phyloP scores from a whole-genome alignment of 2,329 filamentous ascomycete genomes.

The Botrytis fabae region DNA sequence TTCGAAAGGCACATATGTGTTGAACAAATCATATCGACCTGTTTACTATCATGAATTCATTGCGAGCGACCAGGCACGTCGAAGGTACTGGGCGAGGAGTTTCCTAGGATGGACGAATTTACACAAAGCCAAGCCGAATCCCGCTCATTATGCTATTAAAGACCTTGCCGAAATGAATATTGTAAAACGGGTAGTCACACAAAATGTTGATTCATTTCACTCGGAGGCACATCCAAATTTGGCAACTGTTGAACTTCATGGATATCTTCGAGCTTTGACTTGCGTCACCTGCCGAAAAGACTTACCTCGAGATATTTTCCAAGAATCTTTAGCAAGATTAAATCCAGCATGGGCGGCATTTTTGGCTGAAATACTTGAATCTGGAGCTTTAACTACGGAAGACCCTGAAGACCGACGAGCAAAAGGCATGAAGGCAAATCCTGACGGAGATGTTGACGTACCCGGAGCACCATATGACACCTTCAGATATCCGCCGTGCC shows the following conservation, averaged over 20 bases:
- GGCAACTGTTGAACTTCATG: conserved; percentile 83
- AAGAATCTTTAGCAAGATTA: conserved; percentile 69
- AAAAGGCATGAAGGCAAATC: conserved; percentile 78
- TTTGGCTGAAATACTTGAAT: conserved; percentile 67
- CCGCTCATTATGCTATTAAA: conserved; percentile 73
- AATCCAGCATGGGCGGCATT: conserved; percentile 88
- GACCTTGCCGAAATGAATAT: conserved; percentile 71
- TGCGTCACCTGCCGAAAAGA: conserved; percentile 78
- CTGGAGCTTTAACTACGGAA: conserved; percentile 76
- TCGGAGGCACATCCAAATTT: conserved; percentile 70
- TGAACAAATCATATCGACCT: conserved; percentile 86
- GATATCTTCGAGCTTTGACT: conserved; percentile 77
- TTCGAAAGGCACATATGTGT: conserved; percentile 83
- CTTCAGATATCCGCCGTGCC: conserved; percentile 89
- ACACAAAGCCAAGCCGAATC: conserved; percentile 75
- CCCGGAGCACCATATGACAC: conserved; percentile 84
- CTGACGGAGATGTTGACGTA: conserved; percentile 91
- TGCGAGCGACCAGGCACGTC: conserved; percentile 60
- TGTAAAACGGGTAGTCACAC: conserved; percentile 78
- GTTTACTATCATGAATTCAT: conserved; percentile 94
- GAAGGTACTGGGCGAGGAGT: conserved; percentile 93
- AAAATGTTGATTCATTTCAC: conserved; percentile 98
- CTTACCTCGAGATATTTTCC: conserved; percentile 71
- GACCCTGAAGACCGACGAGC: conserved; percentile 67
- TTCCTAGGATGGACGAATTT: conserved; percentile 91